A percentile compares a stretch with the other conserved stretches of the same genome.
These are phyloP conservation scores for Aspergillus unguis DNA, from an alignment of 2,329 filamentous ascomycete genomes.

Conservation along the genomic window DNA sequence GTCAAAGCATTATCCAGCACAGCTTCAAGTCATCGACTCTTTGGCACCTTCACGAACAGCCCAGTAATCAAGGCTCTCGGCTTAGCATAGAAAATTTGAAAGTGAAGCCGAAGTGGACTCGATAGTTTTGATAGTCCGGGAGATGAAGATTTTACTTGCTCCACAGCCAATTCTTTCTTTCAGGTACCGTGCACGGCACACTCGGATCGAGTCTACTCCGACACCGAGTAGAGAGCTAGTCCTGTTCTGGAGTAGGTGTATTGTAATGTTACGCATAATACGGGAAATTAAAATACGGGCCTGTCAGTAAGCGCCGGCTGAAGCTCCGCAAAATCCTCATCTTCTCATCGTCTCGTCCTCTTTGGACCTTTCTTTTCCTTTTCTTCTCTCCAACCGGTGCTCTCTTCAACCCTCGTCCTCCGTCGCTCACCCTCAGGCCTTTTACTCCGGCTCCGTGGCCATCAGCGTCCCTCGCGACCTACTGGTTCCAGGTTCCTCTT, in stretches of 20 bases:
- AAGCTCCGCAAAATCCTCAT: neutral
- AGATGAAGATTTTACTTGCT: conserved; percentile 2
- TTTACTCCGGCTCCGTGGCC: conserved; percentile 24
- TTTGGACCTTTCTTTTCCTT: conserved; percentile 12
- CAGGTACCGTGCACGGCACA: conserved; percentile 6
- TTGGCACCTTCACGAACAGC: too few relatives aligned
- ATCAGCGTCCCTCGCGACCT: conserved; percentile 19
- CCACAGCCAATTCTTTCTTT: neutral
- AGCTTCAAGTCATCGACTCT: too few relatives aligned
- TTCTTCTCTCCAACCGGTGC: conserved; percentile 7
- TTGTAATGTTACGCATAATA: neutral
- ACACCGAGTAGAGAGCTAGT: conserved; percentile 6
- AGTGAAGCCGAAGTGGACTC: neutral
- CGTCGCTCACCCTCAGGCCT: conserved; percentile 2
- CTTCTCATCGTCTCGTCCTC: conserved; percentile 16
- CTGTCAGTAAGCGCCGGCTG: conserved; percentile 15
- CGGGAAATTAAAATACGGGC: neutral
- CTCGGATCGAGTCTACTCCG: conserved; percentile 5
- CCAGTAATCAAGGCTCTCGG: neutral
- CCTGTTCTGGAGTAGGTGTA: neutral
- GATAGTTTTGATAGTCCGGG: conserved; percentile 13
- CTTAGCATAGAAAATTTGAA: conserved; percentile 9
- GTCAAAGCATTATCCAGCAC: neutral
- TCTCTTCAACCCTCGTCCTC: neutral
- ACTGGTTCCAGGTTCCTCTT: conserved; percentile 18